A percentile compares a stretch with the other conserved stretches of the same genome.
phyloP scores from a whole-genome alignment of 345 rosid genomes.

The Dipteronia sinensis region DNA sequence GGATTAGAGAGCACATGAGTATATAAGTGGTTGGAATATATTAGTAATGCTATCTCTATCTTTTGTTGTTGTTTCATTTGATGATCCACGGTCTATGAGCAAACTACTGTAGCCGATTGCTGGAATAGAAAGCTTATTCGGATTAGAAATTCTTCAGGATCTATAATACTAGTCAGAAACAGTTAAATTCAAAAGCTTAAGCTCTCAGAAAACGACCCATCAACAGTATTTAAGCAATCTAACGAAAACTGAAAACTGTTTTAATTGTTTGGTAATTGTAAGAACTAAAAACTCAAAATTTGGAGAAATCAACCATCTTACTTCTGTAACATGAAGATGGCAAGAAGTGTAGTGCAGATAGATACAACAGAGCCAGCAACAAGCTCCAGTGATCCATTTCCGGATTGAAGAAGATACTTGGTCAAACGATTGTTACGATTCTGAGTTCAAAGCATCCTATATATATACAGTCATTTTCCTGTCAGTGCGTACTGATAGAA shows the following conservation, averaged over 20 bases:
- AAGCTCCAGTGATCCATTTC: neutral
- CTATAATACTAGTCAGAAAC: too few relatives aligned
- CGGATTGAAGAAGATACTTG: too few relatives aligned
- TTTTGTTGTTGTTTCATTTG: neutral
- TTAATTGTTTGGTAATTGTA: neutral
- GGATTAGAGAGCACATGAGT: too few relatives aligned
- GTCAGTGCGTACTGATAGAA: too few relatives aligned
- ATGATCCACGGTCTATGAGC: constrained; percentile 22
- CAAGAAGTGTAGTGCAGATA: neutral
- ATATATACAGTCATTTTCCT: too few relatives aligned
- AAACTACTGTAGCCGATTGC: neutral
- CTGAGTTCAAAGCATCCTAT: too few relatives aligned
- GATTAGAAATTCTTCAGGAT: neutral
- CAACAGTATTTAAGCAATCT: too few relatives aligned
- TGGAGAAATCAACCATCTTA: neutral
- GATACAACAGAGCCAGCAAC: neutral
- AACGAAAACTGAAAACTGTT: too few relatives aligned
- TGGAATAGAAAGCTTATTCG: neutral
- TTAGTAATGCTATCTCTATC: neutral
- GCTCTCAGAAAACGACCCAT: too few relatives aligned
- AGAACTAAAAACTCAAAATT: neutral
- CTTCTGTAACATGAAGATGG: neutral
- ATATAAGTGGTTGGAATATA: too few relatives aligned
- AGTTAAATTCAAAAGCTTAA: too few relatives aligned
- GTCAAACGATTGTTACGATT: too few relatives aligned